Evolutionary conservation across 352 stramenopile genomes (phyloP).

Genomic region (Globisporangium parvum): DNA sequence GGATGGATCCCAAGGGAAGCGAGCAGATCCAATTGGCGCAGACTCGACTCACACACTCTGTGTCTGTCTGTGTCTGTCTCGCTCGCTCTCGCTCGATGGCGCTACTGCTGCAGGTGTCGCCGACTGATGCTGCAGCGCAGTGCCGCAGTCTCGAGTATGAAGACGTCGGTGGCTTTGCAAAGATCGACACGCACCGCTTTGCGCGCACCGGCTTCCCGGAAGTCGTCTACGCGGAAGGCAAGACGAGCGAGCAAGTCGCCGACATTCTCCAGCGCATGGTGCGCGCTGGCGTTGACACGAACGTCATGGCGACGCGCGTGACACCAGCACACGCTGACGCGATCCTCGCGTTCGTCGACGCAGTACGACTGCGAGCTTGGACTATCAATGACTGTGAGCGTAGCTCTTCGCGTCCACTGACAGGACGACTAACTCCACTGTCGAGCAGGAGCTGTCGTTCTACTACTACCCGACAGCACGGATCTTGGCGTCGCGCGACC

Average conservation of each 20-base stretch:
- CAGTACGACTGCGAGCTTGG: conserved; percentile 21
- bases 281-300: conserved; percentile 30
- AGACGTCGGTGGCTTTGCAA: conserved; percentile 46
- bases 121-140: conserved; percentile 17
- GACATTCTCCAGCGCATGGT: conserved; percentile 89
- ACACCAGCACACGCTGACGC: conserved; percentile 30
- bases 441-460: conserved; percentile 26
- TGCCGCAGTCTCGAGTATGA: conserved; percentile 43
- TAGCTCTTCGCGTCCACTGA: not conserved
- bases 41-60: not conserved
- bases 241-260: conserved; percentile 87
- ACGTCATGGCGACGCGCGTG: conserved; percentile 85
- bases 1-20: too few relatives aligned
- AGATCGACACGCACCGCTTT: conserved; percentile 88
- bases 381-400: not conserved
- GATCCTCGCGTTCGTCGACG: conserved; percentile 28
- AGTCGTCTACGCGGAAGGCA: conserved; percentile 93
- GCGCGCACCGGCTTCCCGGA: conserved; percentile 93
- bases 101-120: conserved; percentile 17
- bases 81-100: too few relatives aligned
- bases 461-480: conserved; percentile 64
- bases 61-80: not conserved
- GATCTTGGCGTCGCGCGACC: conserved; percentile 55
- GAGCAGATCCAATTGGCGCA: too few relatives aligned
- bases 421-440: not conserved